Evolutionary conservation across 768 basidiomycete genomes (phyloP).

Genomic region (Filobasidium wieringae): DNA sequence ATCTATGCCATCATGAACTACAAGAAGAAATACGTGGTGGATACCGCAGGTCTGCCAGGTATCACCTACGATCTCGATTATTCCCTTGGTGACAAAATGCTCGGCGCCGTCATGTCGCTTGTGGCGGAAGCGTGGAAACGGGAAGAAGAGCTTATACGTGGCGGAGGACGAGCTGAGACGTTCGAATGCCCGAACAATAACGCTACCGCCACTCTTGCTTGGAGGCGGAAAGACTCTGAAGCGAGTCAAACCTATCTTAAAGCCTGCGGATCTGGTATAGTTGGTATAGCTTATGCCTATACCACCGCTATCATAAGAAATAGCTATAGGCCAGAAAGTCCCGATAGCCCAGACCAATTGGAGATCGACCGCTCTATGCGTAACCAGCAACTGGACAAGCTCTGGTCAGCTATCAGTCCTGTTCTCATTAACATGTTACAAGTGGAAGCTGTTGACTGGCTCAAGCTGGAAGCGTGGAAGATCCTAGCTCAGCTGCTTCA

Average conservation of each 20-base stretch:
- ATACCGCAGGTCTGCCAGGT: conserved; percentile 14
- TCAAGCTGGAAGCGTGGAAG: conserved; percentile 26
- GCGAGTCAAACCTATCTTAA: conserved; percentile 1
- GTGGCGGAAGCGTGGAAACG: conserved; percentile 23
- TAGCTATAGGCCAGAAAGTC: conserved; percentile 21
- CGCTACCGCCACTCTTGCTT: not conserved
- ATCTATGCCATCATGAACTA: conserved; percentile 30
- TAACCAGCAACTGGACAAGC: conserved; percentile 17
- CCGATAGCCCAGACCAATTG: conserved; percentile 16
- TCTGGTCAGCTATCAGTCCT: conserved; percentile 47
- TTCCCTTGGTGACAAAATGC: conserved; percentile 8
- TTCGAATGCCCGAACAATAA: too few species aligned
- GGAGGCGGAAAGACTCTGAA: not conserved
- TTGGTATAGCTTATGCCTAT: conserved; percentile 26
- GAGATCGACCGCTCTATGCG: conserved; percentile 15
- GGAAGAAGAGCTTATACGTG: not conserved
- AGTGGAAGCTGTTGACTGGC: conserved; percentile 22
- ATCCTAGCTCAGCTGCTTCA: conserved; percentile 25
- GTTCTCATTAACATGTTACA: conserved; percentile 49
- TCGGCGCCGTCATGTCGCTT: conserved; percentile 21
- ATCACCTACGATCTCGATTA: conserved; percentile 18
- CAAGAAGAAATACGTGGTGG: conserved; percentile 14
- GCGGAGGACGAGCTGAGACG: too few species aligned
- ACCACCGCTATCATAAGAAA: conserved; percentile 23
- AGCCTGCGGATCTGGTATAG: conserved; percentile 15